Conservation (phyloP, 2,329 filamentous ascomycete genomes). For the Biscogniauxia marginata region DNA sequence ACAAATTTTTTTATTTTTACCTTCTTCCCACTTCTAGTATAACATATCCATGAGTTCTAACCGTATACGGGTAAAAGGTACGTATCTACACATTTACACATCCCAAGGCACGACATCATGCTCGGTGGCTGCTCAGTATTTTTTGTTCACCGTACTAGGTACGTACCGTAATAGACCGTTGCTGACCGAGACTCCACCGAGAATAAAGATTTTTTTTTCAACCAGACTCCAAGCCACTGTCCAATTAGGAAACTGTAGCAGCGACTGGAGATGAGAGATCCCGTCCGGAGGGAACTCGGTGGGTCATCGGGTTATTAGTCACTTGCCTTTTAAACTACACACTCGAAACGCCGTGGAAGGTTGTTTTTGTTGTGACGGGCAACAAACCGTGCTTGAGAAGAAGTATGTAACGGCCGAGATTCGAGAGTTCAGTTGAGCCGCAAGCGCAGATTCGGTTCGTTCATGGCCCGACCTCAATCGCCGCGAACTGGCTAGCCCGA, state of each 20-base stretch:
- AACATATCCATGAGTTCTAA: too few relatives aligned
- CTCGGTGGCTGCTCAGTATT: conserved; percentile 6
- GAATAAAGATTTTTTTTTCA: conserved; percentile 14
- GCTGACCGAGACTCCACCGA: conserved; percentile 25
- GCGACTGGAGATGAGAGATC: conserved; percentile 52
- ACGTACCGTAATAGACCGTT: conserved; percentile 13
- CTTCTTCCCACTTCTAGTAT: not conserved
- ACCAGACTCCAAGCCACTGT: not conserved
- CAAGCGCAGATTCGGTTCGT: not conserved
- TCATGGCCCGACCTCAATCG: not conserved
- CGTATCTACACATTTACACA: not conserved
- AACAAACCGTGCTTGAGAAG: not conserved
- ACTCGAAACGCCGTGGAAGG: not conserved
- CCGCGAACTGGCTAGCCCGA: not conserved
- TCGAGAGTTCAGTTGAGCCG: not conserved
- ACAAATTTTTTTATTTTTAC: not conserved
- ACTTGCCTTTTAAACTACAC: not conserved
- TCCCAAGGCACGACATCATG: not conserved
- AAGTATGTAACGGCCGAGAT: too few relatives aligned
- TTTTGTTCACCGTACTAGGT: not conserved
- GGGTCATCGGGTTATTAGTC: not conserved
- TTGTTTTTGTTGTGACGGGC: too few relatives aligned
- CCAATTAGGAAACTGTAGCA: not conserved
- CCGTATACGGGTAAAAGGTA: not conserved
- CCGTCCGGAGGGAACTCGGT: not conserved